Conservation (phyloP, 768 basidiomycete species). For the Phylloporus scabripes region DNA sequence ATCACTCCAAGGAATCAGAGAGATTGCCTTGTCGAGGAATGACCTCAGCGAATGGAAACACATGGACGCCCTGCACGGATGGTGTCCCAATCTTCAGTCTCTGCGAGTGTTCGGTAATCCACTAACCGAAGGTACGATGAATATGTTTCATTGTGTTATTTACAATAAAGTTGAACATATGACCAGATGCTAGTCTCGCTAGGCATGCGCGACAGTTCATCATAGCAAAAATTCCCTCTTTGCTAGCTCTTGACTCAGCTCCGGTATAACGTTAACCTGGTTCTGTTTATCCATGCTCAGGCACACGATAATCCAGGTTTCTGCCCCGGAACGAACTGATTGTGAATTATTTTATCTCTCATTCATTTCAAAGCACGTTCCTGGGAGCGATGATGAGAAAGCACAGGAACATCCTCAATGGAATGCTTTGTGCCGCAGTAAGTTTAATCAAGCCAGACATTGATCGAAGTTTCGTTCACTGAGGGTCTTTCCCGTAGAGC, state of each 20-base stretch:
- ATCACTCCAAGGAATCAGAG: slow-evolving; percentile 38
- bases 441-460: slow-evolving; percentile 2
- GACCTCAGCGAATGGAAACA: slow-evolving; percentile 51
- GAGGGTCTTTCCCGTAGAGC: slow-evolving; percentile 36
- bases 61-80: slow-evolving; percentile 58
- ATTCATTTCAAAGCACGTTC: slow-evolving; percentile 45
- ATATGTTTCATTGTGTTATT: not conserved
- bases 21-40: slow-evolving; percentile 64
- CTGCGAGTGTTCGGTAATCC: slow-evolving; percentile 63
- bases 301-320: slow-evolving; percentile 43
- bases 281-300: slow-evolving; percentile 9
- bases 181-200: slow-evolving; percentile 33
- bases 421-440: slow-evolving; percentile 58
- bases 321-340: slow-evolving; percentile 66
- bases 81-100: slow-evolving; percentile 64
- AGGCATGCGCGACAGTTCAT: slow-evolving; percentile 51
- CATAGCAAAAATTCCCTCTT: slow-evolving; percentile 63
- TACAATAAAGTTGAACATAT: not conserved
- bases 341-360: slow-evolving; percentile 82
- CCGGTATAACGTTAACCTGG: slow-evolving; percentile 37
- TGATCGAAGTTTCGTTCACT: slow-evolving; percentile 1
- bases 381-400: slow-evolving; percentile 38
- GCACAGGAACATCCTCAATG: slow-evolving; percentile 57
- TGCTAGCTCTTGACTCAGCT: slow-evolving; percentile 59
- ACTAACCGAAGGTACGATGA: slow-evolving; percentile 46